Evolutionary conservation across 306 rosid genomes (phyloP), one percentile per base, ranked within the genome.

Genomic region (Fragaria ananassa): DNA sequence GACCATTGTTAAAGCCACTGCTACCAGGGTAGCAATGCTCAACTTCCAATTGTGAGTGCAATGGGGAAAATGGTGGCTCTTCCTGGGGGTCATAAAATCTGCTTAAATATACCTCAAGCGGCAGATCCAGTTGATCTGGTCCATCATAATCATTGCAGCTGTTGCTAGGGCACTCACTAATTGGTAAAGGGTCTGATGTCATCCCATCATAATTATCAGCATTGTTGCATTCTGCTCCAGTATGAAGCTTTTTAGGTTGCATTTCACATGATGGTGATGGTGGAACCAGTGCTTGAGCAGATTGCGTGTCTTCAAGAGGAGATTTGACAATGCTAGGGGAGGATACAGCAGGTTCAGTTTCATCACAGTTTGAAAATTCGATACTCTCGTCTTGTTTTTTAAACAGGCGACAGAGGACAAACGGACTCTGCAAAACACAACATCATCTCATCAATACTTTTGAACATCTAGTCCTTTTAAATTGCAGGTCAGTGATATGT

Each of bases 321-420:
- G 79, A 86, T 54, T 78, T 82, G 54, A 71, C 82, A 47, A 81
- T 61, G n/a, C 74, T 35, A 31, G 89, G 83, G 72, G 89, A 79
- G 25, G 96, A 89, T 65, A 39, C 74, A 47, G 89, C 70, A 53
- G 62, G 85, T 62, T 83, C 97, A 46, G 76, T 85, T 65, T 90
- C 97, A 58, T 85, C 91, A 39, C 83, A 53, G 66, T 79, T 82
- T 3, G 83, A 84, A 77, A 11, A 80, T 71, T 90, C 95, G 37
- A 92, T 31, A 80, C 78, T 94, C 74, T 86, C 97, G 21, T 95
- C 96, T 0, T 90, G 85, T 66, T 92, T 95, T 82, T 83, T 95
- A 81, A 95, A 95, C 39, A 95, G 86, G 1, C 98, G 97, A 74
- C 96, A 92, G 44, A 95, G 88, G 53, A 95, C 98, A 84, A 85